Percentiles rank a stretch among this genome's conserved stretches.
These are phyloP conservation scores for Dothidotthia symphoricarpi DNA, from an alignment of 2,329 filamentous ascomycete species.

Conservation along the genomic window DNA sequence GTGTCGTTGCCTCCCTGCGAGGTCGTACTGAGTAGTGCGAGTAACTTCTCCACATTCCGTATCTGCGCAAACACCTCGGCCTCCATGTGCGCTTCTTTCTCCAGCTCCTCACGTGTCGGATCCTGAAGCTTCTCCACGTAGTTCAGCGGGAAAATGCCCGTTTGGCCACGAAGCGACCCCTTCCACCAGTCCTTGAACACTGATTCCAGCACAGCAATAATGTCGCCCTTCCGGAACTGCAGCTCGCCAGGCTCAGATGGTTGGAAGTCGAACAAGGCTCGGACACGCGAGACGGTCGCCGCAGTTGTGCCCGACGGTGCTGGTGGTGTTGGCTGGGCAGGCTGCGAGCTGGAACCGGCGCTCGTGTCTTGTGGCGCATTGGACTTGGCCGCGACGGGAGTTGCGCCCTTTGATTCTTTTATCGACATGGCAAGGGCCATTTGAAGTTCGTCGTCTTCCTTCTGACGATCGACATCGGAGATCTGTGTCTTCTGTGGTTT, in stretches of 20 bases:
- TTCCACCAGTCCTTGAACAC: constrained; percentile 99
- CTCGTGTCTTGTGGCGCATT: constrained; percentile 41
- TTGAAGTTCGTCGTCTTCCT: constrained; percentile 95
- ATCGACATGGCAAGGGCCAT: constrained; percentile 92
- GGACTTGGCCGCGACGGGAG: constrained; percentile 44
- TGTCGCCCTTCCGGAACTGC: constrained; percentile 93
- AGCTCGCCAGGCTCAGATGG: constrained; percentile 92
- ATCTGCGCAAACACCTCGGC: constrained; percentile 74
- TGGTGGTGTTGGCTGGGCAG: constrained; percentile 53
- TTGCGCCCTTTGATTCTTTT: constrained; percentile 68
- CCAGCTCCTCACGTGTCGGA: constrained; percentile 88
- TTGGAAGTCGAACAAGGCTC: constrained; percentile 90
- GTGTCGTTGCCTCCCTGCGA: constrained; percentile 57
- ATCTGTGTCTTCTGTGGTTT: constrained; percentile 92
- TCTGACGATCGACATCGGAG: constrained; percentile 83
- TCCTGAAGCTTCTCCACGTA: constrained; percentile 98
- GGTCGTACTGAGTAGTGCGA: constrained; percentile 87
- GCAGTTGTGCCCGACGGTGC: constrained; percentile 84
- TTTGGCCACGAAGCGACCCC: constrained; percentile 88
- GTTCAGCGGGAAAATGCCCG: constrained; percentile 96
- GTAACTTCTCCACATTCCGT: constrained; percentile 74
- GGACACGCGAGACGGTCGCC: constrained; percentile 90
- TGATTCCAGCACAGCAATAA: constrained; percentile 94
- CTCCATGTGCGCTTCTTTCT: constrained; percentile 95
- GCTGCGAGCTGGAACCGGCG: constrained; percentile 17